Base-by-base conservation (phyloP, 306 rosid species). In the Ziziphus jujuba region DNA sequence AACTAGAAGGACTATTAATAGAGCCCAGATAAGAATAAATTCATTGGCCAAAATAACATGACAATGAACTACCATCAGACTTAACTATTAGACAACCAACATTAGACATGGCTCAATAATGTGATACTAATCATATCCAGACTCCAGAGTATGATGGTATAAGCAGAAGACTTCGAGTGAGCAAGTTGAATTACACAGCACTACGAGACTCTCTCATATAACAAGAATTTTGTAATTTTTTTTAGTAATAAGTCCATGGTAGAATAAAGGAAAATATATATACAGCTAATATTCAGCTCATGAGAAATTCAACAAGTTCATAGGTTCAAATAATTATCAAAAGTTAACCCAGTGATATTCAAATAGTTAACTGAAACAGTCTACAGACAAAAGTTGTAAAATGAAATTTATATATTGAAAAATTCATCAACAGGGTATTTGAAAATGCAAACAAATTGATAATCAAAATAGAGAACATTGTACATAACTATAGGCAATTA, bases 1-100 rank as follows among this genome's bases (percentile, higher is more conserved):
- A 79, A 75, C 58, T 21, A 3, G n/a, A 52, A 4, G 50, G 17
- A 65, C 51, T 0, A 44, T 22, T 15, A 24, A 58, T 9, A 14
- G 17, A 24, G 25, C 25, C 36, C 3, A 25, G 40, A 59, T 48
- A 56, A 20, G 28, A 59, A 36, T 40, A 4, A 5, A 15, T 54
- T 43, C 21, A 33, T 38, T 23, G 53, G 57, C 78, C 78, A 66
- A 66, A 21, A 24, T 25, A 58, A 35, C 51, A 48, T 40, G 63
- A 58, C 44, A 21, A 52, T 24, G 19, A 19, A 47, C 9, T 25
- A 28, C 12, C 7, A 40, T 12, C 45, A 40, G 12, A 40, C 45
- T 40, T 9, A 40, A 9, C 45, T 40, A 40, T 40, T 40, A 40
- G 45, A 40, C 45, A 56, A 34, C 7, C 21, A 5, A 35, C n/a